phyloP scores from a whole-genome alignment of 495 filamentous ascomycete genomes.

The Neurospora sp. region DNA sequence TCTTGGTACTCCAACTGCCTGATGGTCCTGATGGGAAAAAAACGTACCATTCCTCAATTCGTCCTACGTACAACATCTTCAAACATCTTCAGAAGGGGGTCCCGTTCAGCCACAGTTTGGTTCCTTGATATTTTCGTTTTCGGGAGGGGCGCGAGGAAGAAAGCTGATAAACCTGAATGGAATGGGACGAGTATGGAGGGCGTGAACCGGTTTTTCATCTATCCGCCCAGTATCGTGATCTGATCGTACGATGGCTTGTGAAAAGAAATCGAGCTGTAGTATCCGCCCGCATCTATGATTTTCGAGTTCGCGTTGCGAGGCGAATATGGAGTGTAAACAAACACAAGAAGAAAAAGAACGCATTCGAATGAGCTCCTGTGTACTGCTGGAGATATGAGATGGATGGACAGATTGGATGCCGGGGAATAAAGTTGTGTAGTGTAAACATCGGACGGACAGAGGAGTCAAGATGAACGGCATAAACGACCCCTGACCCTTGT shows the following conservation, averaged over 20 bases:
- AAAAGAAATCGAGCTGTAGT: background rate
- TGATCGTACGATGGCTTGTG: background rate
- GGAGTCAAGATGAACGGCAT: background rate
- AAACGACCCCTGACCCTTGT: background rate
- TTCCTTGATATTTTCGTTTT: background rate
- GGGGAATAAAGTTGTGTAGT: background rate
- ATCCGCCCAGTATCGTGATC: background rate
- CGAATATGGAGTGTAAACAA: background rate
- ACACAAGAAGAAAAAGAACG: background rate
- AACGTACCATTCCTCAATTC: background rate
- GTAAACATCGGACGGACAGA: background rate
- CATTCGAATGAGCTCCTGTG: background rate
- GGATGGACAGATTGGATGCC: background rate
- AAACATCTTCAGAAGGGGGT: background rate
- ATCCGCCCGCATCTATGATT: background rate
- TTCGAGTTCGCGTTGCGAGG: background rate
- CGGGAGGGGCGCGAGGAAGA: background rate
- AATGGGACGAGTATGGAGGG: background rate
- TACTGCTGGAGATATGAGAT: background rate
- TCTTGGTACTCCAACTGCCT: background rate
- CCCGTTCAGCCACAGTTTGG: background rate
- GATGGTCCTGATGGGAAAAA: background rate
- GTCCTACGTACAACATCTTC: background rate
- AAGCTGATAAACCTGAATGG: background rate
- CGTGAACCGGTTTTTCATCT: background rate